Conservation (phyloP, 2,329 filamentous ascomycete species). For the Dactylellina haptotyla region DNA sequence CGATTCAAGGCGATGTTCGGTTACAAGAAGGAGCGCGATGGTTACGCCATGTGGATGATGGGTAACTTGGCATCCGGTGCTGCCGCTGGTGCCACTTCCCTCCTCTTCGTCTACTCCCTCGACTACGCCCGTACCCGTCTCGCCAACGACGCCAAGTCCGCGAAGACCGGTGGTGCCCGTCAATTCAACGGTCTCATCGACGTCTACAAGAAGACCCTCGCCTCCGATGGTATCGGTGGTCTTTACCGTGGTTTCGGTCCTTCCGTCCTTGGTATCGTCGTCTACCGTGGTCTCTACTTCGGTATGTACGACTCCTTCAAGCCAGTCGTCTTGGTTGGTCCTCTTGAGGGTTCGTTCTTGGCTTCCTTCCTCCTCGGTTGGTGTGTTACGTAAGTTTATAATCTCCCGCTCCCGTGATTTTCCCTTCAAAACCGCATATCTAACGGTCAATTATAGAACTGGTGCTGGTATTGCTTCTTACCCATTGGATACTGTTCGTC, state of each 20-base stretch:
- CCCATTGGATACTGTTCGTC: conserved; percentile 99
- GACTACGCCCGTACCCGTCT: conserved; percentile 99
- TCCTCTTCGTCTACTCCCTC: conserved; percentile 99
- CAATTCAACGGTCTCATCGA: conserved; percentile 99
- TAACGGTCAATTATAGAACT: conserved; percentile 67
- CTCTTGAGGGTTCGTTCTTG: conserved; percentile 97
- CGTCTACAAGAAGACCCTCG: conserved; percentile 99
- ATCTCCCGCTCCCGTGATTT: not conserved
- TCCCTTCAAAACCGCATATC: not conserved
- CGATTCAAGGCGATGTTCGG: conserved; percentile 99
- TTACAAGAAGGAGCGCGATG: conserved; percentile 99
- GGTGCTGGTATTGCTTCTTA: conserved; percentile 99
- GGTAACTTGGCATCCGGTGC: conserved; percentile 99
- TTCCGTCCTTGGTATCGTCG: conserved; percentile 97
- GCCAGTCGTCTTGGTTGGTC: conserved; percentile 92
- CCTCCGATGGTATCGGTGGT: conserved; percentile 97
- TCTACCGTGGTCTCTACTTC: conserved; percentile 99
- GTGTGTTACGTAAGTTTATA: conserved; percentile 76
- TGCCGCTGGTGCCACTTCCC: conserved; percentile 99
- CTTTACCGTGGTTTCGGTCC: conserved; percentile 99
- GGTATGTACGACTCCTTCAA: conserved; percentile 99
- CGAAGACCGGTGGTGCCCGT: conserved; percentile 95
- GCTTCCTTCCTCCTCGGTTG: conserved; percentile 99
- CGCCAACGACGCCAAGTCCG: conserved; percentile 99
- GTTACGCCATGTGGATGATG: conserved; percentile 98